These are phyloP conservation scores for Polysphondylium violaceum DNA, from an alignment of 78 protist genomes.

Conservation along the genomic window DNA sequence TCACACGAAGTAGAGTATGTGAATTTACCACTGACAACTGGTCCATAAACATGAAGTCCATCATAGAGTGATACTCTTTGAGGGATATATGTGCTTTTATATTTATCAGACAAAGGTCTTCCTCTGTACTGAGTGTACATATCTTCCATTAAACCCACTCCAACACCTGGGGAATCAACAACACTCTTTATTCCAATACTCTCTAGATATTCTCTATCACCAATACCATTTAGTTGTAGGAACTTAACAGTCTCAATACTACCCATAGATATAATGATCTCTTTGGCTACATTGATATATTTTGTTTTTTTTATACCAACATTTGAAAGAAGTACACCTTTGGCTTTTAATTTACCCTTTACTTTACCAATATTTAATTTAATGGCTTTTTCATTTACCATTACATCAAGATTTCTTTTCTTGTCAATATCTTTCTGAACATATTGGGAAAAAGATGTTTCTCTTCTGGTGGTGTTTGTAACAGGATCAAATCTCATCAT, in stretches of 20 bases:
- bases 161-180: slow-evolving; percentile 5
- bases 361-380: not conserved
- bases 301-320: not conserved
- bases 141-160: not conserved
- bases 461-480: not conserved
- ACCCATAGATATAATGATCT: slow-evolving; percentile 1
- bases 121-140: not conserved
- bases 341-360: not conserved
- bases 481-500: not conserved
- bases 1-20: not conserved
- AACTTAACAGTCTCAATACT: not conserved
- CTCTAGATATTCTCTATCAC: not conserved
- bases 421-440: not conserved
- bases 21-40: not conserved
- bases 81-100: not conserved
- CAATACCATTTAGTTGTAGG: slow-evolving; percentile 8
- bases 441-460: not conserved
- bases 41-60: not conserved
- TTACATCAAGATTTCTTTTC: not conserved
- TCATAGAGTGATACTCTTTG: not conserved
- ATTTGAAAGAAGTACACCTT: not conserved
- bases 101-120: not conserved
- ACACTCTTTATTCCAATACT: not conserved
- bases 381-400: not conserved
- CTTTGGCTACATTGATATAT: not conserved